A percentile compares a stretch with the other conserved stretches of the same genome.
These are phyloP conservation scores for Kalmusia sp. DNA, from an alignment of 2,329 filamentous ascomycete species.

Conservation along the genomic window DNA sequence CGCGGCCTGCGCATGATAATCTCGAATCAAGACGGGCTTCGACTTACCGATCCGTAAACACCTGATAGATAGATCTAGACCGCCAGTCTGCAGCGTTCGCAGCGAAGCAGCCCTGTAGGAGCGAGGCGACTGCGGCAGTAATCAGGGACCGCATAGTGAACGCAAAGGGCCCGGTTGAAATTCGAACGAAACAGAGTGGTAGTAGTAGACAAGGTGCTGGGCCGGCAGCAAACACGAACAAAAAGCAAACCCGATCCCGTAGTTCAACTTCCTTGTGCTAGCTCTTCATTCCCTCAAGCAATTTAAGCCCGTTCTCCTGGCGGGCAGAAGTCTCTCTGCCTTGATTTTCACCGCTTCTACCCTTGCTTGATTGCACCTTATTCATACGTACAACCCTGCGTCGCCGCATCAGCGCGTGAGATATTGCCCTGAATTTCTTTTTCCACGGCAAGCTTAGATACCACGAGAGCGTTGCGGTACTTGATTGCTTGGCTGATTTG, in stretches of 20 bases:
- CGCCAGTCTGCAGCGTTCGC: constrained; percentile 4
- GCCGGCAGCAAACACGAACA: not conserved
- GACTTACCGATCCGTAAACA: constrained; percentile 9
- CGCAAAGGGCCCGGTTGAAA: not conserved
- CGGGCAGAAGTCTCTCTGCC: not conserved
- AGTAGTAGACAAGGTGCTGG: not conserved
- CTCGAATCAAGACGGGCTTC: not conserved
- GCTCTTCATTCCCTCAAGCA: not conserved
- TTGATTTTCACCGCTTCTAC: not conserved
- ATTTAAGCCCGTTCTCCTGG: not conserved
- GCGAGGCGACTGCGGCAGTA: not conserved
- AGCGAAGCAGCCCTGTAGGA: not conserved
- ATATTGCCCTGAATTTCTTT: constrained; percentile 2
- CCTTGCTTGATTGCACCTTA: not conserved
- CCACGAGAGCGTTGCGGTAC: not conserved
- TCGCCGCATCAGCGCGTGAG: not conserved
- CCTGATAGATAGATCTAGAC: constrained; percentile 6
- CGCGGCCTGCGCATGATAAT: not conserved
- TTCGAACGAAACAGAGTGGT: not conserved
- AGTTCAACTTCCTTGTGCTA: not conserved
- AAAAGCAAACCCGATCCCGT: not conserved
- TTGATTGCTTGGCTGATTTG: not conserved
- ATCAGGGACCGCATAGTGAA: not conserved
- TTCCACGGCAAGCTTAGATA: not conserved
- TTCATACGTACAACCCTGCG: not conserved